Conservation (phyloP, 164 flowering plant species). For the Hamamelis virginiana region DNA sequence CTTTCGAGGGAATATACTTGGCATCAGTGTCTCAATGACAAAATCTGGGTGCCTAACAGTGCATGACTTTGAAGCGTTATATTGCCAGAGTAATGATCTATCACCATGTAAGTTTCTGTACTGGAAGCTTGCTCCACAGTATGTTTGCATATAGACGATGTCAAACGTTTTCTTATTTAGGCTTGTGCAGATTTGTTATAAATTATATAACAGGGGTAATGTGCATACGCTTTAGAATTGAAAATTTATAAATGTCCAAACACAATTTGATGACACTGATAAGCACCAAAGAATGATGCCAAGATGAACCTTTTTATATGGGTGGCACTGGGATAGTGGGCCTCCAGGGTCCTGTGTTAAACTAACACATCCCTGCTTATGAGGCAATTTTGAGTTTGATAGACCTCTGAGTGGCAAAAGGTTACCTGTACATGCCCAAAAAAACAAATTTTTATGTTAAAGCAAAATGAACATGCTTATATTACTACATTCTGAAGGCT, state of each 20-base stretch:
- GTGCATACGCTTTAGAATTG: background rate
- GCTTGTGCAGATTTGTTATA: background rate
- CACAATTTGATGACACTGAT: background rate
- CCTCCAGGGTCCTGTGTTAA: too few relatives aligned
- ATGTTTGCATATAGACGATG: slow-evolving; percentile 2
- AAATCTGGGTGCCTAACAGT: slow-evolving; percentile 83
- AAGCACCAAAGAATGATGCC: background rate
- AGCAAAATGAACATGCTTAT: too few relatives aligned
- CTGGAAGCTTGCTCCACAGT: background rate
- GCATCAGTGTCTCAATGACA: slow-evolving; percentile 87
- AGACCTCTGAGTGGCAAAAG: too few relatives aligned
- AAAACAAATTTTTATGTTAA: too few relatives aligned
- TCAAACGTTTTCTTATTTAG: background rate
- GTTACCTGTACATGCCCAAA: too few relatives aligned
- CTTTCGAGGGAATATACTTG: slow-evolving; percentile 71
- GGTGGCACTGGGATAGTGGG: too few relatives aligned
- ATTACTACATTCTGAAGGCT: too few relatives aligned
- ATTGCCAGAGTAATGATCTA: slow-evolving; percentile 40
- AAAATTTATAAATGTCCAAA: background rate
- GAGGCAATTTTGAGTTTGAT: too few relatives aligned
- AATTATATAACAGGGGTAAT: background rate
- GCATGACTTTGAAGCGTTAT: slow-evolving; percentile 80
- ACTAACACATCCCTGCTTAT: too few relatives aligned
- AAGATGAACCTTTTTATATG: too few relatives aligned
- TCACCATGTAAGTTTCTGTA: slow-evolving; percentile 39